A percentile compares a stretch with the other conserved stretches of the same genome.
phyloP scores from a whole-genome alignment of 225 moss, liverwort and hornwort species.

The Straminergon stramineum region DNA sequence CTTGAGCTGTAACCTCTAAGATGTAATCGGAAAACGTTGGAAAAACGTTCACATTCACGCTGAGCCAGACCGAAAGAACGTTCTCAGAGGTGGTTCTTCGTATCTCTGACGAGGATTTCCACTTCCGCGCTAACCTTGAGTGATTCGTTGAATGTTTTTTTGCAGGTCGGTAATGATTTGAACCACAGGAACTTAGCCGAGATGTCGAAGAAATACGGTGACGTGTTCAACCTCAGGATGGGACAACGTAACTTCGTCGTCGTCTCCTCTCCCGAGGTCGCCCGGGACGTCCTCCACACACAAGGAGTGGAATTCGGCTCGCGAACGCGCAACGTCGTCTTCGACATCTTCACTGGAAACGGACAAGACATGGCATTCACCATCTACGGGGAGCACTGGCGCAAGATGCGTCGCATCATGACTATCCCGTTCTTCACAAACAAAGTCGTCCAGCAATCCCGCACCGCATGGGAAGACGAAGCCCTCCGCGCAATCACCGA shows the following conservation, averaged over 20 bases:
- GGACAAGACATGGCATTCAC: slow-evolving; percentile 46
- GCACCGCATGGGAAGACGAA: slow-evolving; percentile 32
- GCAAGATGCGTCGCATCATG: slow-evolving; percentile 41
- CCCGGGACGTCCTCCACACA: slow-evolving; percentile 37
- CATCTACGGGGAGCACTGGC: slow-evolving; percentile 38
- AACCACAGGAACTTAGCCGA: slow-evolving; percentile 25
- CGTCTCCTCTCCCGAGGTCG: slow-evolving; percentile 30
- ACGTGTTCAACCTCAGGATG: slow-evolving; percentile 30
- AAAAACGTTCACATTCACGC: neutral
- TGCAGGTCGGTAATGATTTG: slow-evolving; percentile 25
- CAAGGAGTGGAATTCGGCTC: slow-evolving; percentile 37
- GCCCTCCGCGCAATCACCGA: slow-evolving; percentile 13
- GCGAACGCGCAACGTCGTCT: slow-evolving; percentile 26
- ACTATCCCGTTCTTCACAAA: slow-evolving; percentile 40
- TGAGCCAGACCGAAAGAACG: neutral
- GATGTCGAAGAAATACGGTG: slow-evolving; percentile 25
- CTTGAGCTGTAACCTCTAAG: neutral
- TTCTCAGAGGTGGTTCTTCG: neutral
- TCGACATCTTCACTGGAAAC: slow-evolving; percentile 36
- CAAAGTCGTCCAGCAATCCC: slow-evolving; percentile 27
- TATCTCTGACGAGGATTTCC: neutral
- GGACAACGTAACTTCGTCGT: slow-evolving; percentile 29
- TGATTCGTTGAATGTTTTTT: neutral
- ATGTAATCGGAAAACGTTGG: neutral
- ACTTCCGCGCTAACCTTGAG: neutral